A percentile compares a stretch with the other conserved stretches of the same genome.
phyloP scores from a whole-genome alignment of 1,284 basidiomycete species.

The Ustilago hordei region DNA sequence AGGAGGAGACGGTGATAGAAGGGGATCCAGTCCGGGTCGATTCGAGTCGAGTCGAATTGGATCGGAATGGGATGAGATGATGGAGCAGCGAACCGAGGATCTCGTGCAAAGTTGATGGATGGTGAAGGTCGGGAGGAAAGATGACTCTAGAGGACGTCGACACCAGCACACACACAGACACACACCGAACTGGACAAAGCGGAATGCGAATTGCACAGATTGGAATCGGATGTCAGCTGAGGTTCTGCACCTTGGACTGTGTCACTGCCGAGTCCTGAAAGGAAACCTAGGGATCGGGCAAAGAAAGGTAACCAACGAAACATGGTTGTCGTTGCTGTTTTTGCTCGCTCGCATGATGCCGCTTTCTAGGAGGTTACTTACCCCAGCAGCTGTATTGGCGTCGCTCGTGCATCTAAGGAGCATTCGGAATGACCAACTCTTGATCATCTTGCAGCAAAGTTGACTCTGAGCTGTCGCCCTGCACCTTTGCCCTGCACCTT shows the following conservation, averaged over 20 bases:
- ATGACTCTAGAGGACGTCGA: neutral
- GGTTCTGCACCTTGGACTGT: neutral
- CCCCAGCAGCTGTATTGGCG: neutral
- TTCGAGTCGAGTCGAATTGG: neutral
- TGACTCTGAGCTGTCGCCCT: neutral
- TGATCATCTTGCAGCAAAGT: neutral
- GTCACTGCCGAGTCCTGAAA: no score
- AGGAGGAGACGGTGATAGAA: constrained; percentile 5
- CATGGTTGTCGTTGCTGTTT: no score
- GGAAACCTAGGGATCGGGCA: no score
- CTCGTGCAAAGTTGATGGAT: neutral
- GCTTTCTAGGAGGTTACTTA: neutral
- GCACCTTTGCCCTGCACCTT: neutral
- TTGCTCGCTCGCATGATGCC: neutral
- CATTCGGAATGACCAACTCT: neutral
- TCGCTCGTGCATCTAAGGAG: neutral
- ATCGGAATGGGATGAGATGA: neutral
- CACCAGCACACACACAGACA: neutral
- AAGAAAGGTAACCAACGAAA: no score
- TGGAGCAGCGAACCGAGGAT: neutral
- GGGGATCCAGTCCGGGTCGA: neutral
- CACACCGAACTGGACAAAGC: neutral
- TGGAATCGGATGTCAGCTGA: constrained; percentile 15
- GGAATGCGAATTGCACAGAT: constrained; percentile 1
- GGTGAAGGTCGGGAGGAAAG: neutral